Conservation (phyloP, 176 grass and related monocot species). For the Avena eriantha region DNA sequence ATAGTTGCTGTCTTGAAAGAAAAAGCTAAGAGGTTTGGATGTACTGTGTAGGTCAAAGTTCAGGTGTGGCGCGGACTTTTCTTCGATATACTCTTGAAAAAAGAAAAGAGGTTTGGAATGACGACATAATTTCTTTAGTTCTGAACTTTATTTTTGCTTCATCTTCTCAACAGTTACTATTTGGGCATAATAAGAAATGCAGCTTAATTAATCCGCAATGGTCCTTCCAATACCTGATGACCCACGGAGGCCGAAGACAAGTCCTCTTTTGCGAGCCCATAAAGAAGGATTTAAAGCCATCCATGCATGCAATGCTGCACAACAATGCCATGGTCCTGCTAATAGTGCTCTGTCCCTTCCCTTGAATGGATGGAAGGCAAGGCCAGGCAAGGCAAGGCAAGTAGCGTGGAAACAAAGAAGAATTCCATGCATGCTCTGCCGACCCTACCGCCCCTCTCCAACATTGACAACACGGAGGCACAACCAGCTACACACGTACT, state of each 20-base stretch:
- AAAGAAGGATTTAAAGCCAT: conserved; percentile 48
- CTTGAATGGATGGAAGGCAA: conserved; percentile 35
- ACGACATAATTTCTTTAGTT: too few relatives aligned
- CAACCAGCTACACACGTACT: background rate
- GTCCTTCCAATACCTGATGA: conserved; percentile 33
- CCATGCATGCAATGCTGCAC: conserved; percentile 8
- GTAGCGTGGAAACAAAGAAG: conserved; percentile 40
- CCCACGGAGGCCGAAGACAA: conserved; percentile 9
- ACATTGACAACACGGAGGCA: conserved; percentile 25
- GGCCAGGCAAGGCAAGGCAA: background rate
- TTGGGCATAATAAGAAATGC: conserved; percentile 10
- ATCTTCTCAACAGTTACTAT: too few relatives aligned
- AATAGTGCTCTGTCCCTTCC: conserved; percentile 30
- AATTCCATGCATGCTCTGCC: background rate
- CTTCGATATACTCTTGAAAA: background rate
- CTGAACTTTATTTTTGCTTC: too few relatives aligned
- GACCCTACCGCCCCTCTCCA: conserved; percentile 11
- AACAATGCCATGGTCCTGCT: conserved; percentile 46
- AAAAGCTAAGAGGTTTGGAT: background rate
- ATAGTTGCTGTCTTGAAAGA: background rate
- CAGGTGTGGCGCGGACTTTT: background rate
- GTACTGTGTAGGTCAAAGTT: background rate
- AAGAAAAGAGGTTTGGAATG: too few relatives aligned
- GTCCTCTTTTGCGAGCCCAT: conserved; percentile 23
- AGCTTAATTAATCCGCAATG: conserved; percentile 18